Evolutionary conservation across 345 rosid species (phyloP).

Genomic region (Kandelia obovata): DNA sequence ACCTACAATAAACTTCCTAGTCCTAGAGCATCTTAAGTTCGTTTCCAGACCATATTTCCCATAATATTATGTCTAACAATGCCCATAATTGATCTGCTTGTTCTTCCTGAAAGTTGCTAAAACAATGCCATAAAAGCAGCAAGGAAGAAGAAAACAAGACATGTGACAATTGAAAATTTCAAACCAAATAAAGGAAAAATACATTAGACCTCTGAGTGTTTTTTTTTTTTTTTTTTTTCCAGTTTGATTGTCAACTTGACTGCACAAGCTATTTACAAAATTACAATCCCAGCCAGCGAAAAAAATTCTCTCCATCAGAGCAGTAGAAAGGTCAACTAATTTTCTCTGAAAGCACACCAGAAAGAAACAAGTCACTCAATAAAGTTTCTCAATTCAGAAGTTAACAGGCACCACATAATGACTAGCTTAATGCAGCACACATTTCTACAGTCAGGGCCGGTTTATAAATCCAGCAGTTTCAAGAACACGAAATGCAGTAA

Average conservation of each 20-base stretch:
- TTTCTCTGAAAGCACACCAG: slow-evolving; percentile 19
- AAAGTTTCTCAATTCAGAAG: slow-evolving; percentile 20
- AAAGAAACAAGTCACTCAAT: slow-evolving; percentile 10
- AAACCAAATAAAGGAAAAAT: not conserved
- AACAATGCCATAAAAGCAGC: not conserved
- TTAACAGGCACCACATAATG: slow-evolving; percentile 14
- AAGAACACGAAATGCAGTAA: slow-evolving; percentile 61
- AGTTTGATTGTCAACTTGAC: slow-evolving; percentile 23
- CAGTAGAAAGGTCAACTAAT: slow-evolving; percentile 17
- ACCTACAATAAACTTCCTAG: no score
- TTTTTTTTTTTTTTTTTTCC: not conserved
- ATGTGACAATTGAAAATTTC: not conserved
- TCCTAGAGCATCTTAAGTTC: no score
- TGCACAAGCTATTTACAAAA: slow-evolving; percentile 45
- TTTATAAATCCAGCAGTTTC: slow-evolving; percentile 25
- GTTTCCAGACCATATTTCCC: no score
- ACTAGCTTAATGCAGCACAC: slow-evolving; percentile 16
- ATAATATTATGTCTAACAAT: no score
- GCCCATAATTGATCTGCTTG: no score
- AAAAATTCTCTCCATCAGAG: slow-evolving; percentile 19
- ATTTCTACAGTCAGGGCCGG: not conserved
- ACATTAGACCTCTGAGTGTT: slow-evolving; percentile 16
- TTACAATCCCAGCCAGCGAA: slow-evolving; percentile 39
- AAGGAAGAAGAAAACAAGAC: not conserved
- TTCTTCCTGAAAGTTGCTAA: not conserved